Conservation (phyloP, 331 rosid species). For the Spiraea crenata region DNA sequence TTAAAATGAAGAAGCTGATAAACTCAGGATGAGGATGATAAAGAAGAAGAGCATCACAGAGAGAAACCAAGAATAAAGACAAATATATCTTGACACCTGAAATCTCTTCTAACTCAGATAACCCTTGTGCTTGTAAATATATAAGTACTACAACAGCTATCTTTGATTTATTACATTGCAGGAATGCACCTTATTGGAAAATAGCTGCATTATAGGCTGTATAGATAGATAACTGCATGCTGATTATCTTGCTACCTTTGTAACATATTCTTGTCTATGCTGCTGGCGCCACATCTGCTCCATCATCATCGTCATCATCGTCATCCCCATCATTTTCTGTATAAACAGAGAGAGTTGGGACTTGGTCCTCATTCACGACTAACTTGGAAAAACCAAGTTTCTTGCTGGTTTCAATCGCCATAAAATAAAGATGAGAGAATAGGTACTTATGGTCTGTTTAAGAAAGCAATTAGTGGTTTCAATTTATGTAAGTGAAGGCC, state of each 20-base stretch:
- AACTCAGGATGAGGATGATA: neutral
- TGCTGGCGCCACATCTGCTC: conserved; percentile 54
- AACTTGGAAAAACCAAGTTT: conserved; percentile 26
- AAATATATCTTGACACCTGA: too few species aligned
- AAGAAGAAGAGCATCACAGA: neutral
- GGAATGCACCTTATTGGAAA: neutral
- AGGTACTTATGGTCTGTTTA: neutral
- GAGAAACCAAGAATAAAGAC: neutral
- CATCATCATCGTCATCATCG: conserved; percentile 48
- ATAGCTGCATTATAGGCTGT: too few species aligned
- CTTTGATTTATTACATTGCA: neutral
- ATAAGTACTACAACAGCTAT: neutral
- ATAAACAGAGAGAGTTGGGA: neutral
- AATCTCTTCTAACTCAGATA: neutral
- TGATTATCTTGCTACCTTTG: too few species aligned
- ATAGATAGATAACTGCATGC: too few species aligned
- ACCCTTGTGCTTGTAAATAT: neutral
- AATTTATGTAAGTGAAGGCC: conserved; percentile 6
- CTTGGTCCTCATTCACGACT: neutral
- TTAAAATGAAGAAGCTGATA: neutral
- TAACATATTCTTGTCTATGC: conserved; percentile 31
- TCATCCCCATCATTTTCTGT: conserved; percentile 26
- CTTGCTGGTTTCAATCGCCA: conserved; percentile 36
- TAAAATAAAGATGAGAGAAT: neutral
- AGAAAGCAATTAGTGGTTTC: neutral